A percentile compares a stretch with the other conserved stretches of the same genome.
Evolutionary conservation across 345 rosid genomes (phyloP).

Genomic region (Rubroshorea leprosula): DNA sequence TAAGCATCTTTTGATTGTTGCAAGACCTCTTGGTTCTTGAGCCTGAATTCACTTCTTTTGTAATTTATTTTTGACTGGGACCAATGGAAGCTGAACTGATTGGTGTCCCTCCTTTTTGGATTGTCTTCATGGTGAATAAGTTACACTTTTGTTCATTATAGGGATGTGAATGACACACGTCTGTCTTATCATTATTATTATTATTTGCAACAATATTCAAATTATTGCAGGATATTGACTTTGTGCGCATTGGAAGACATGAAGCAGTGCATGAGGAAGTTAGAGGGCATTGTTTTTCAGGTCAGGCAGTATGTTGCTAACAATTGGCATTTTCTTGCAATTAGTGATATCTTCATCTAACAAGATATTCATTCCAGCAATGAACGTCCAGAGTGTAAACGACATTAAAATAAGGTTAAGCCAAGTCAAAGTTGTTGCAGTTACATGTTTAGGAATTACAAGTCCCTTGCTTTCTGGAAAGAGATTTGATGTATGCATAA

Average conservation of each 20-base stretch:
- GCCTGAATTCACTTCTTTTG: too few relatives aligned
- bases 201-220: neutral
- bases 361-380: slow-evolving; percentile 39
- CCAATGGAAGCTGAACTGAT: too few relatives aligned
- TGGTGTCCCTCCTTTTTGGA: too few relatives aligned
- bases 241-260: slow-evolving; percentile 84
- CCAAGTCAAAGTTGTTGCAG: slow-evolving; percentile 87
- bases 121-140: too few relatives aligned
- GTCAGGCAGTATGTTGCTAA: slow-evolving; percentile 30
- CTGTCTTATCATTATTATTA: neutral
- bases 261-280: slow-evolving; percentile 84
- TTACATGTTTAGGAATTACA: slow-evolving; percentile 82
- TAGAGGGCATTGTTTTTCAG: slow-evolving; percentile 67
- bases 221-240: slow-evolving; percentile 60
- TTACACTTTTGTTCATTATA: too few relatives aligned
- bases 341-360: slow-evolving; percentile 20
- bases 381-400: slow-evolving; percentile 46
- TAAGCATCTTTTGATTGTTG: too few relatives aligned
- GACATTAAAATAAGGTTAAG: slow-evolving; percentile 63
- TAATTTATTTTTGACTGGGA: too few relatives aligned
- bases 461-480: slow-evolving; percentile 81
- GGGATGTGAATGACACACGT: neutral
- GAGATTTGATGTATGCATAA: slow-evolving; percentile 88
- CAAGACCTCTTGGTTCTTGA: too few relatives aligned
- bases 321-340: slow-evolving; percentile 1